Evolutionary conservation across 257 asterid species (phyloP), one percentile per base, ranked within the genome.

Genomic region (Ocimum tenuiflorum): DNA sequence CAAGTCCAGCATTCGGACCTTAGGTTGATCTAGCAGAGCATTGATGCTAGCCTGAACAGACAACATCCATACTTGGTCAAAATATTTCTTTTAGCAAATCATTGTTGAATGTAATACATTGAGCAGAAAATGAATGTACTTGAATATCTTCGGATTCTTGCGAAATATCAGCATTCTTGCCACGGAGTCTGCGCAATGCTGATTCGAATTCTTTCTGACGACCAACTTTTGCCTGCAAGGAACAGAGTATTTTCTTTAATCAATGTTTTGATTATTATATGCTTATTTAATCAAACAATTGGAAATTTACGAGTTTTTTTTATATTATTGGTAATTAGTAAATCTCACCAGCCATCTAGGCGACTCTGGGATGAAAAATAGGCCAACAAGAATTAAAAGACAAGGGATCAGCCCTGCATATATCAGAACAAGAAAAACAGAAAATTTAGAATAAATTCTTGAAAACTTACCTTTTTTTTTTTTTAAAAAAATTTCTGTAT

Each of bases 341-440:
- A 72, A 56, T 29, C 85, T 80, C 63, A 91, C 97, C 91, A 91
- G 95, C 98, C 98, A 89, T 78, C 96, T 80, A 14, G 98, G 98
- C 12, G 98, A 91, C 73, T 91, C 98, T 0, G 98, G 98, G 75
- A 88, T 79, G 74, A 86, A 86, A 67, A 80, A 77, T 6, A 88
- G 75, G 56, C 98, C 96, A 22, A 79, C 78, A 13, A 91, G 78
- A 63, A 85, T 77, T 35, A 91, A 14, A 65, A 78, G 14, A 61
- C 98, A 88, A 3, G 98, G 98, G 51, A 91, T 47, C 62, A 89
- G 47, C 36, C 98, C 96, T 89, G 52, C 78, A 77, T 54, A 67
- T 35, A 58, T 20, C 55, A 15, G 60, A 59, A 64, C 27, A 63
- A 0, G 31, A 14, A 66, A 29, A 42, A 27, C 35, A 64, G 15